These are phyloP conservation scores for Moricandia arvensis DNA, from an alignment of 345 rosid species.

Conservation along the genomic window DNA sequence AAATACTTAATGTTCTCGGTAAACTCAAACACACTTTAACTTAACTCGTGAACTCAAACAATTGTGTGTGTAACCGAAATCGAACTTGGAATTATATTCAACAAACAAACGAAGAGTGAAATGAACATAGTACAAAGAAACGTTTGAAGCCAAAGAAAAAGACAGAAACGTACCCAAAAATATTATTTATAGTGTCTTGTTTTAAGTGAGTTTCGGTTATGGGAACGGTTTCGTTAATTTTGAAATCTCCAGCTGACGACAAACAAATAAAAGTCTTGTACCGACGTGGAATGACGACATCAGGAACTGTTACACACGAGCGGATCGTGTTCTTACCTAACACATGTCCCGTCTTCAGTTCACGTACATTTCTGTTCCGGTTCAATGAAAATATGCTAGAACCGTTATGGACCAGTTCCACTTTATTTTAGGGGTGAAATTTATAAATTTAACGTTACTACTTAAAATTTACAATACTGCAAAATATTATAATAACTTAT, in stretches of 20 bases:
- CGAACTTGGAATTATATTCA: not conserved
- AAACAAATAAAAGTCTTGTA: constrained; percentile 4
- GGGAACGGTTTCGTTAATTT: constrained; percentile 41
- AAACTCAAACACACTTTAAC: not conserved
- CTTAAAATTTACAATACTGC: not conserved
- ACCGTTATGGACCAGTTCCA: constrained; percentile 39
- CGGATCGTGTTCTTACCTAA: constrained; percentile 33
- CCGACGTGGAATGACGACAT: constrained; percentile 34
- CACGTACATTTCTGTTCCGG: constrained; percentile 31
- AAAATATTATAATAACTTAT: not conserved
- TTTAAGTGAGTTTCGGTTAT: constrained; percentile 39
- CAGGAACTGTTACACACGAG: constrained; percentile 35
- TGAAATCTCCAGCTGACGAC: constrained; percentile 27
- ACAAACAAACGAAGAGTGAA: not conserved
- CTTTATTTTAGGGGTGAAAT: not conserved
- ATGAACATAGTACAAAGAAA: constrained; percentile 9
- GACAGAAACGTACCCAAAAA: constrained; percentile 27
- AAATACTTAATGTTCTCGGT: not conserved
- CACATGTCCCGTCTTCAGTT: constrained; percentile 21
- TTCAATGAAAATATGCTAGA: constrained; percentile 15
- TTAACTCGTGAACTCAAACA: not conserved
- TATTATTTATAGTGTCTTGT: constrained; percentile 17
- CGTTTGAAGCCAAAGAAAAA: constrained; percentile 13
- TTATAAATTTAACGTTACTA: not conserved
- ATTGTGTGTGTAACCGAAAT: not conserved